Base-by-base conservation (phyloP, 352 stramenopile species). In the Halophytophthora polymorphica region DNA sequence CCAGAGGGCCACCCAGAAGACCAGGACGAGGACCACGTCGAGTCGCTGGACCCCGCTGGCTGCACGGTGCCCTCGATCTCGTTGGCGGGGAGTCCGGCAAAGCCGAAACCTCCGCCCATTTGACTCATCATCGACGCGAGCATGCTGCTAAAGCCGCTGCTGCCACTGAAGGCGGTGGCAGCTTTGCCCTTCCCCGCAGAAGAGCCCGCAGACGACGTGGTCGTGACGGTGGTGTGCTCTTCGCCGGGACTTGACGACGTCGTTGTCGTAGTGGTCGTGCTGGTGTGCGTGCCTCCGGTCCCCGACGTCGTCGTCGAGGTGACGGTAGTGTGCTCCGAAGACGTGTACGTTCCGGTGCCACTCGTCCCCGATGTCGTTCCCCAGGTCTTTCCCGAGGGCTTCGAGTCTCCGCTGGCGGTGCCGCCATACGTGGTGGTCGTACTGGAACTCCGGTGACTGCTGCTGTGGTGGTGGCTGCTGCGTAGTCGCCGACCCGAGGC, bases 181-280 rank as follows among this genome's bases (percentile, higher is more conserved):
- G 25, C 8, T 4, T 31, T 31, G 25, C 4, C 8, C 8, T 31
- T 31, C 25, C 25, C 25, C 25, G 39, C n/a, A 33, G 35, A 23
- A 22, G 55, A 50, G 2, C 56, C 60, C 2, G 60, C 65, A 11
- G 55, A 64, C 11, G 44, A 41, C 33, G 31, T 50, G n/a, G 58
- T 68, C 0, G 58, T 60, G 22, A 64, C 49, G 3, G 50, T 65
- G 2, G 53, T 71, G 21, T 50, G 58, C 38, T 64, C 49, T 19
- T 36, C 41, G 5, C 58, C 58, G 7, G 58, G 48, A 17, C 50
- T 40, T 0, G 58, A 68, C 23, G 63, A 68, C 3, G 50, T 59
- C 4, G 50, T 68, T 11, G 50, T 71, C 0, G 53, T 65, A 1
- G 50, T 68, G 0, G 49, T 59, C 2, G 54, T 69, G 4, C 25